Base-by-base conservation (phyloP, 2,329 filamentous ascomycete genomes). In the Fusarium avenaceum region DNA sequence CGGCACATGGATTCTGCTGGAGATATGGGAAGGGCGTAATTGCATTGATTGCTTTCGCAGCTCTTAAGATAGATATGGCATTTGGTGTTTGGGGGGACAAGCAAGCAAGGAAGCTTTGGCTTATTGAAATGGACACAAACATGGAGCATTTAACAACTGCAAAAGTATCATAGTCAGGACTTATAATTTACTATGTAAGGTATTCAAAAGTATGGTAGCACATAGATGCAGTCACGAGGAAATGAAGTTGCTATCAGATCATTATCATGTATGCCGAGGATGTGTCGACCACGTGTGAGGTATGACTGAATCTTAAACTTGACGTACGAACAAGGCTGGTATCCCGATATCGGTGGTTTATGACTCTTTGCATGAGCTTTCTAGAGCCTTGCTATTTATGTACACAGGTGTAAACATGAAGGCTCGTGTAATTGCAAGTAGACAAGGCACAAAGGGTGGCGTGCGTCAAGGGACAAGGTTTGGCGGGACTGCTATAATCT, bases 311-410 rank as follows among this genome's bases (percentile, higher is more conserved):
- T 24, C 9, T 66, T 51, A 24, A 58, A 45, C 52, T 64, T 42
- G 17, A 50, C 19, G 57, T 50, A 33, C 43, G 38, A 39, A 38
- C 57, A 52, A 22, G 39, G 54, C 33, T 53, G 22, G 19, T 33
- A 19, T 17, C 33, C 70, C 70, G 70, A 63, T 70, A 72, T 72
- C 70, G 70, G 70, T 57, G 39, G 6, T 10, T 28, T 30, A 39
- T 49, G 57, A 60, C 53, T 60, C 60, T 35, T 51, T 57, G n/a
- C 30, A n/a, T 14, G 20, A 13, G 9, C 17, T 24, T 20, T 43
- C 8, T 15, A 57, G 32, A 26, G 26, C 15, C 7, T 40, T 44
- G 17, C 42, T 40, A 38, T 63, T 51, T 35, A 43, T 28, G 26
- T 28, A 28, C 9, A 10, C 26, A 10, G 9, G 7, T 11, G 10